Base-by-base conservation (phyloP, 331 rosid genomes). In the Arachis monticola region DNA sequence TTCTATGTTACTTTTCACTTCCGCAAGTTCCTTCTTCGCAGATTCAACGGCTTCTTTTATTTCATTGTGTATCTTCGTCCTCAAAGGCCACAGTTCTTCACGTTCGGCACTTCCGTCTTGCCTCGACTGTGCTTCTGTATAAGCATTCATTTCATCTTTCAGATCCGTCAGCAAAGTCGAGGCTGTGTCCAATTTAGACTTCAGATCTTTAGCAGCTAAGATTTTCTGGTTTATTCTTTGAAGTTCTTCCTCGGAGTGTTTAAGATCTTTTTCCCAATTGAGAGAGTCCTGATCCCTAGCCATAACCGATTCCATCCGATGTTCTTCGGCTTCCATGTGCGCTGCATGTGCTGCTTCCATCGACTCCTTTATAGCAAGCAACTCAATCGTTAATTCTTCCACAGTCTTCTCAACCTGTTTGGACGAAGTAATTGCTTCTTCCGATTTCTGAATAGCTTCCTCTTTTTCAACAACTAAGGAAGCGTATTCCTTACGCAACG, bases 271-370 rank as follows among this genome's bases (percentile, higher is more conserved):
- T 74, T 90, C 86, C 99, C 99, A 92, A 52, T 82, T 81, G 38
- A 83, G 93, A 44, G 86, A 85, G 77, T 92, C 98, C 75, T 90
- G 96, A 82, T 92, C 98, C 80, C 84, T 82, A 69, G 92, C 98
- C 97, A 90, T 84, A 80, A 87, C 85, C 27, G 90, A 89, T 80
- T 91, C 94, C 30, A 92, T 87, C 77, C 96, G 84, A 31, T 87
- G 92, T 74, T 95, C 99, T 81, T 95, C 98, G 0, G 92, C 94
- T 85, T 95, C 99, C 87, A 95, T 69, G 77, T 92, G 99, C 40
- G 93, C 87, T 45, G 92, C 86, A 79, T 92, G 97, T 8, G 99
- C 91, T 48, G 86, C 66, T 81, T 95, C 94, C 57, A 95, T 71
- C 1, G 89, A 83, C 75, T 92, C 91, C 80, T 89, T 95, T 22